These are phyloP conservation scores for Mucor piriformis DNA, from an alignment of 371 early-diverging fungal genomes.

Conservation along the genomic window DNA sequence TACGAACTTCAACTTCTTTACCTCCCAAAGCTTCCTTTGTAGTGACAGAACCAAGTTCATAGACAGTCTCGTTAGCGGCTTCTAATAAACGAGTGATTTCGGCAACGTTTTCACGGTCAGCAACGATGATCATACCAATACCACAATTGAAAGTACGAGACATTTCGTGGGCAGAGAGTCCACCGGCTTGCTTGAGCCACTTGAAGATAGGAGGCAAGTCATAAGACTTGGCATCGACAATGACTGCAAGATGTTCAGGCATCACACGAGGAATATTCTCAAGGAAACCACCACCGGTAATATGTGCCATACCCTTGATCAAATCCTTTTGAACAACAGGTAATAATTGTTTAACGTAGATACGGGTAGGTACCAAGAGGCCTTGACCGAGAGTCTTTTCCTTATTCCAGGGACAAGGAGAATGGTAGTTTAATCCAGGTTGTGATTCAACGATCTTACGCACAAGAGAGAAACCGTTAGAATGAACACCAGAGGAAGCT, in stretches of 20 bases:
- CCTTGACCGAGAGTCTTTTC: constrained; percentile 75
- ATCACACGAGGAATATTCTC: constrained; percentile 97
- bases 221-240: constrained; percentile 82
- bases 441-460: constrained; percentile 82
- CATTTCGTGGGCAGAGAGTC: constrained; percentile 85
- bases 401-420: constrained; percentile 86
- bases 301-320: constrained; percentile 96
- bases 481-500: constrained; percentile 93
- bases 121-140: constrained; percentile 95
- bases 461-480: constrained; percentile 96
- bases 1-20: constrained; percentile 61
- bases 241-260: constrained; percentile 77
- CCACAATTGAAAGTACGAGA: constrained; percentile 98
- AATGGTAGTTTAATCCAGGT: constrained; percentile 73
- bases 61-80: constrained; percentile 66
- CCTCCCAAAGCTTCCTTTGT: constrained; percentile 55
- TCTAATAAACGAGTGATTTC: constrained; percentile 64
- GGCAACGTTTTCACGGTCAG: constrained; percentile 63
- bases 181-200: constrained; percentile 91
- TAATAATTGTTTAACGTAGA: constrained; percentile 91
- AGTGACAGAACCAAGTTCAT: constrained; percentile 66
- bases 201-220: constrained; percentile 89
- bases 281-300: constrained; percentile 97
- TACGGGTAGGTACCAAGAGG: constrained; percentile 90
- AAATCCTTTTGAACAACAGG: constrained; percentile 77